Percentiles rank a stretch among this genome's conserved stretches.
These are phyloP conservation scores for Breviolum minutum DNA, from an alignment of 73 alveolate species.

Conservation along the genomic window DNA sequence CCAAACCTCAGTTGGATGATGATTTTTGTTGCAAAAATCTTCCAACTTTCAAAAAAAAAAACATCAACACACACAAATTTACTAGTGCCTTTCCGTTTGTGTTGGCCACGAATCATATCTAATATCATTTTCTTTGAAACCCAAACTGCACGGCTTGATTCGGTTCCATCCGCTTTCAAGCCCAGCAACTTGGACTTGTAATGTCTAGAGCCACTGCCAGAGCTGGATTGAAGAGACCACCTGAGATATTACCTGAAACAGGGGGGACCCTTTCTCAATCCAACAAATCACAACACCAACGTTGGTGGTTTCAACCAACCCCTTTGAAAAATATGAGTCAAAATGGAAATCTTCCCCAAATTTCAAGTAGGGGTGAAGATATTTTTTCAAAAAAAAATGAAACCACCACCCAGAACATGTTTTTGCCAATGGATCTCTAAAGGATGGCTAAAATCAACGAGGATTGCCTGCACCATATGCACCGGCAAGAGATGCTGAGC, in stretches of 20 bases:
- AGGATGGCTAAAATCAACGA: background rate
- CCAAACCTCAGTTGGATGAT: background rate
- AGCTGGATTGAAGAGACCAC: constrained; percentile 23
- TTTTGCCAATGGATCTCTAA: too few relatives aligned
- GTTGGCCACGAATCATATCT: background rate
- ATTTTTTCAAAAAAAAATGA: background rate
- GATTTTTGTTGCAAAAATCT: background rate
- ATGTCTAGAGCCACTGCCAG: constrained; percentile 36
- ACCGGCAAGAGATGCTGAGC: constrained; percentile 7
- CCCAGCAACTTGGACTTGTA: background rate
- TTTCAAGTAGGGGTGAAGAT: too few relatives aligned
- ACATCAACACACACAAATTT: background rate
- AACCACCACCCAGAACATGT: background rate
- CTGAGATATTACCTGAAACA: background rate
- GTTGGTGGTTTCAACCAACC: background rate
- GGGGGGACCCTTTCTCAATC: background rate
- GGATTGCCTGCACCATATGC: background rate
- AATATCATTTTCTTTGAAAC: too few relatives aligned
- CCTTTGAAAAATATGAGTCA: background rate
- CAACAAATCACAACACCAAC: too few relatives aligned
- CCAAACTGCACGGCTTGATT: too few relatives aligned
- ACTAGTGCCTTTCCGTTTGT: background rate
- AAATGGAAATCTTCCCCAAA: too few relatives aligned
- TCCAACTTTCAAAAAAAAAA: background rate
- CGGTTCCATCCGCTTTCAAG: background rate